Conservation (phyloP, 176 grass and related monocot species). For the Saccharum officinarum region DNA sequence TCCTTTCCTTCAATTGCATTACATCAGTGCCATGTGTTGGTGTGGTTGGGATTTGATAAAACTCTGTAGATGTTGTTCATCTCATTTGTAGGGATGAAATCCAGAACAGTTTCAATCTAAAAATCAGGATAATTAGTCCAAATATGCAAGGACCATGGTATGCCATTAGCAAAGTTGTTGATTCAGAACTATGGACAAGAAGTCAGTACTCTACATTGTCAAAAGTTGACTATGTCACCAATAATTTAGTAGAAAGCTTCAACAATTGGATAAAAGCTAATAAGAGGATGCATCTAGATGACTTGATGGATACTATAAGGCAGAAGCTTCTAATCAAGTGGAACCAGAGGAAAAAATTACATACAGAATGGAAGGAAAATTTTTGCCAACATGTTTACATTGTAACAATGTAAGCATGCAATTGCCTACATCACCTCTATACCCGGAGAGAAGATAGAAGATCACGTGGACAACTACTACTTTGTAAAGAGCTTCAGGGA, state of each 20-base stretch:
- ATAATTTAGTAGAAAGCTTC: not conserved
- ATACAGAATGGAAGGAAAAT: not conserved
- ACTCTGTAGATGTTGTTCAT: not conserved
- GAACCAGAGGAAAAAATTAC: not conserved
- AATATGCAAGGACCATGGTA: not conserved
- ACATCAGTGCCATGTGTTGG: not conserved
- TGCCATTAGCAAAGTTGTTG: not conserved
- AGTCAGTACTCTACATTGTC: not conserved
- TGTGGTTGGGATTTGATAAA: not conserved
- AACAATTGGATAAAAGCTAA: too few species aligned
- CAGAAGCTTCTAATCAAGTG: not conserved
- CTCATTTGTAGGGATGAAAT: not conserved
- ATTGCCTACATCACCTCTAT: not conserved
- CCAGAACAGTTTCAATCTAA: not conserved
- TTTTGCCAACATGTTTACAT: too few species aligned
- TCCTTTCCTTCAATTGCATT: too few species aligned
- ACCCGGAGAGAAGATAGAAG: not conserved
- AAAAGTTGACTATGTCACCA: not conserved
- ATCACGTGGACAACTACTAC: too few species aligned
- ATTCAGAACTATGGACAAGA: not conserved
- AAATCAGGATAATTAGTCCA: not conserved
- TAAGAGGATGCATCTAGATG: not conserved
- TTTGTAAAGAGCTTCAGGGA: too few species aligned
- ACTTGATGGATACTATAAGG: not conserved
- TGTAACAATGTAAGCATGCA: not conserved